These are phyloP conservation scores for Abrus pulchellus DNA, from an alignment of 306 rosid species.

Conservation along the genomic window DNA sequence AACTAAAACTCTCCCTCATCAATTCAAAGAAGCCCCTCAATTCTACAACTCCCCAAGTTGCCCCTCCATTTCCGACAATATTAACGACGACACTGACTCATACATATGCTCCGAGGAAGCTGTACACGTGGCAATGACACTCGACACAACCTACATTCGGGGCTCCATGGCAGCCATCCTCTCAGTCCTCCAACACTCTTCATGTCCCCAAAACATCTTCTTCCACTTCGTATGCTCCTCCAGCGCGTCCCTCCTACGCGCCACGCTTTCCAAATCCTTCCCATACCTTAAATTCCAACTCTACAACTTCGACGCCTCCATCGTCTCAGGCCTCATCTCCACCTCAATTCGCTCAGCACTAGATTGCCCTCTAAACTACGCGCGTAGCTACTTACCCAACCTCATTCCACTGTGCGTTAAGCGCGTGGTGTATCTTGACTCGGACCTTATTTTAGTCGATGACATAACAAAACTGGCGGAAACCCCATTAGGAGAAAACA, in stretches of 20 bases:
- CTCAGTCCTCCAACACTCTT: conserved; percentile 88
- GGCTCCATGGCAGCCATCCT: conserved; percentile 98
- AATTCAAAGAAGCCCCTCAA: conserved; percentile 95
- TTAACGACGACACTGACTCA: neutral
- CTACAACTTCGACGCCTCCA: conserved; percentile 66
- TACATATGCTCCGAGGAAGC: conserved; percentile 65
- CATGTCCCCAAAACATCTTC: conserved; percentile 79
- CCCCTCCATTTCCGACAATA: conserved; percentile 43
- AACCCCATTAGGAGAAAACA: conserved; percentile 51
- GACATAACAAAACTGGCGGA: conserved; percentile 86
- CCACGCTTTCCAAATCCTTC: conserved; percentile 70
- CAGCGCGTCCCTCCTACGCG: conserved; percentile 57
- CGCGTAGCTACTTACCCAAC: conserved; percentile 74
- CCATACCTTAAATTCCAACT: conserved; percentile 84
- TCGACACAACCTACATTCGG: conserved; percentile 85
- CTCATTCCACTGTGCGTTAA: conserved; percentile 74
- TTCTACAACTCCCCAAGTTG: conserved; percentile 91
- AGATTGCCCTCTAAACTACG: conserved; percentile 93
- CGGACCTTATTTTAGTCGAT: conserved; percentile 88
- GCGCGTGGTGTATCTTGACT: conserved; percentile 88
- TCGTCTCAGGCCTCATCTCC: conserved; percentile 77
- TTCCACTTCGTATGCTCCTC: conserved; percentile 85
- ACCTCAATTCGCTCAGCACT: conserved; percentile 93
- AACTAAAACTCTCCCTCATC: conserved; percentile 27
- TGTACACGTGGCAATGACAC: conserved; percentile 89